Evolutionary conservation across 2,329 filamentous ascomycete genomes (phyloP).

Genomic region (Aspergillus neoniger): DNA sequence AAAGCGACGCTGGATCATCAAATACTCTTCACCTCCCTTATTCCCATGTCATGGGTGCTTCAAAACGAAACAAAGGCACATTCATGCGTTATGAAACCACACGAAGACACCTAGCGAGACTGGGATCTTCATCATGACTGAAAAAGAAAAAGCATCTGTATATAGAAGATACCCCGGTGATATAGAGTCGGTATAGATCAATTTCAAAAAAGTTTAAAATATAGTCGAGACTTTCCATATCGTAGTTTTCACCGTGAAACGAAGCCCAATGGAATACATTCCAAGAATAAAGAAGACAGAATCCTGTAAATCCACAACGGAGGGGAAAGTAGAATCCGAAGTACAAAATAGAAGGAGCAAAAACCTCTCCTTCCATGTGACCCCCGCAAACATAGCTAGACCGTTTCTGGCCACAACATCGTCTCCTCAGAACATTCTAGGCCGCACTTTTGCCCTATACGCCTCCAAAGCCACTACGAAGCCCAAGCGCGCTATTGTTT

Average conservation of each 20-base stretch:
- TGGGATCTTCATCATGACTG: background rate
- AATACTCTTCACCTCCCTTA: background rate
- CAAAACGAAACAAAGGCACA: background rate
- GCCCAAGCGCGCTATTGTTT: background rate
- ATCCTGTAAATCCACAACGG: background rate
- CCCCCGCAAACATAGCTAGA: background rate
- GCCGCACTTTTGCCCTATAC: background rate
- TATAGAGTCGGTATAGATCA: conserved; percentile 3
- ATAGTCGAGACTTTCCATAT: background rate
- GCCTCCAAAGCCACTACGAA: background rate
- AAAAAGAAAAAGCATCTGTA: conserved; percentile 6
- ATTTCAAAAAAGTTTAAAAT: conserved; percentile 8
- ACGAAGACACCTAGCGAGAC: background rate
- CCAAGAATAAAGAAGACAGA: background rate
- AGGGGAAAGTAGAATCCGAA: background rate
- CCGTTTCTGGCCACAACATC: background rate
- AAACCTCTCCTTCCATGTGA: background rate
- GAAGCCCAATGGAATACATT: background rate
- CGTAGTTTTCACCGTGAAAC: background rate
- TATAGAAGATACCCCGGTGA: conserved; percentile 14
- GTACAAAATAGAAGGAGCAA: background rate
- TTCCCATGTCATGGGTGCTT: background rate
- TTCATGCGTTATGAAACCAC: background rate
- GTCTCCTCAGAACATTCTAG: background rate
- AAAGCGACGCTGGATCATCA: conserved; percentile 4